Evolutionary conservation across 106 monocot genomes (phyloP), one percentile per base, ranked within the genome.

Genomic region (Narthecium ossifragum): DNA sequence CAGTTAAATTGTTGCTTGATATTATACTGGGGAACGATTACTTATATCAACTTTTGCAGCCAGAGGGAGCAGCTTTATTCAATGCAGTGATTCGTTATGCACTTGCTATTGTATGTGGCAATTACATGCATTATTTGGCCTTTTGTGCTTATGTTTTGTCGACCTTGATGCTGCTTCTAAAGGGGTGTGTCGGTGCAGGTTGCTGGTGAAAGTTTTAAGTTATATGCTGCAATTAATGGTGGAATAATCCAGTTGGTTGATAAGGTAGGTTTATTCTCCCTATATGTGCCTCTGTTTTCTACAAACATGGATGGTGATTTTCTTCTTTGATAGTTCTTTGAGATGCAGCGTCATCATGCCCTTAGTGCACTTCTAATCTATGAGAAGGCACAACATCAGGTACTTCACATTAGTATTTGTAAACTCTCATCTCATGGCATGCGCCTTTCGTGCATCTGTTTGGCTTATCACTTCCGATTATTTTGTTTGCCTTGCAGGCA

Each of bases 341-440:
- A 89, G 52, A 89, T 89, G 84, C 74, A 69, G 59, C 68, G 70
- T 6, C 76, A 72, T 69, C 84, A 84, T 71, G 84, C 88, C 29
- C 50, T 89, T 46, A 84, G 80, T 43, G 80, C 88, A 64, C 68
- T 89, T 48, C 80, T 80, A 63, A 78, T 84, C 65, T 89, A 89
- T 48, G 61, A 71, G 34, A 89, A 73, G 64, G 77, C 80, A 38
- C 73, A 65, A 25, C 50, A 62, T 45, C 88, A 89, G 84, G 88
- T 82, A 62, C 25, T n/a, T n/a, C n/a, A n/a, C n/a, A n/a, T n/a
- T n/a, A n/a, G n/a, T n/a, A n/a, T n/a, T n/a, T n/a, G n/a, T n/a
- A n/a, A n/a, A n/a, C n/a, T n/a, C n/a, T n/a, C n/a, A n/a, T n/a
- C n/a, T n/a, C n/a, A n/a, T n/a, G n/a, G n/a, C n/a, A n/a, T n/a